These are phyloP conservation scores for Oenanthe javanica DNA, from an alignment of 140 eudicot genomes.

Conservation along the genomic window DNA sequence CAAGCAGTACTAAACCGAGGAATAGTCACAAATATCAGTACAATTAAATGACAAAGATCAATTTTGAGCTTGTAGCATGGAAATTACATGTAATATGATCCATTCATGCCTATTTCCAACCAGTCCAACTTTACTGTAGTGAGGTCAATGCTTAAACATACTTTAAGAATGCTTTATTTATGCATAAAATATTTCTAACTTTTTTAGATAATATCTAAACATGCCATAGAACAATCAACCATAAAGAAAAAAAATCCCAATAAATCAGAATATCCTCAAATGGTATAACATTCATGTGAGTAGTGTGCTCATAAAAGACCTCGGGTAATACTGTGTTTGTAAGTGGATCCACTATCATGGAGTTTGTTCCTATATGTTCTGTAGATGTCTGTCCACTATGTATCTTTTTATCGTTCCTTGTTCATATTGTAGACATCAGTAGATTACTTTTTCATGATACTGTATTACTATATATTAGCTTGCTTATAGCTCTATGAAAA, in stretches of 20 bases:
- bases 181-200: neutral
- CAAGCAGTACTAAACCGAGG: neutral
- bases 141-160: no score
- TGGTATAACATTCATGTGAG: neutral
- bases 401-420: neutral
- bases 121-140: no score
- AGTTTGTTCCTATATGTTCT: neutral
- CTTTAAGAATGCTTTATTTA: no score
- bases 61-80: neutral
- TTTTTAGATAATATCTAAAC: neutral
- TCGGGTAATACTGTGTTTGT: neutral
- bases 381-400: neutral
- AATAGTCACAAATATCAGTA: neutral
- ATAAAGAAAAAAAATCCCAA: neutral
- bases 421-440: neutral
- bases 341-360: neutral
- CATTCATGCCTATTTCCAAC: neutral
- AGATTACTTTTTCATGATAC: neutral
- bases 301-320: neutral
- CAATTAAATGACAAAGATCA: neutral
- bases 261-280: neutral
- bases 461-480: neutral
- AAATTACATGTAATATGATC: neutral
- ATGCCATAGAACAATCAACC: neutral
- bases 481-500: neutral